Evolutionary conservation across 2,329 filamentous ascomycete genomes (phyloP), one percentile per base, ranked within the genome.

Genomic region (Alternaria sp.): DNA sequence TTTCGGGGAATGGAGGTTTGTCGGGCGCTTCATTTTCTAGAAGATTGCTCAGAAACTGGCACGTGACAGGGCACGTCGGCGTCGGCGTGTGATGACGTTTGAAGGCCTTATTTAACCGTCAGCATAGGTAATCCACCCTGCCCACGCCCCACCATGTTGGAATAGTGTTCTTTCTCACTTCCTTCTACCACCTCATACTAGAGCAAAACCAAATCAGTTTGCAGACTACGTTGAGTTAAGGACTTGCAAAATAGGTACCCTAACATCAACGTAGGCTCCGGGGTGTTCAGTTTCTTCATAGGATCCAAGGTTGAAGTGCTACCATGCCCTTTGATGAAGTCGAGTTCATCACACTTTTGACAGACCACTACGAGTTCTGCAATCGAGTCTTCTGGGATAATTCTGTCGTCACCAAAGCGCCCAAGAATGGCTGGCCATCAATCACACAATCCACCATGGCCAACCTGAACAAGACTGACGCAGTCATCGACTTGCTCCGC

Each of bases 121-220:
- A 11, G 23, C 45, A 47, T 47, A 47, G 9, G 9, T 46, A 2
- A 6, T n/a, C 45, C 8, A 26, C 45, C 21, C 7, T 47, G 0
- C 13, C 21, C 21, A 25, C 2, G 5, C 45, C 15, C 45, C 4
- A 47, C 8, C 21, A 23, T n/a, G 21, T 4, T 26, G 1, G 5
- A 26, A 0, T 47, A 11, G 21, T 47, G 21, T 26, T 10, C 8
- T 47, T 47, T 15, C 26, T 8, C 13, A 6, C 21, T 47, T 47
- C 3, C 21, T 15, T 13, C 13, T 25, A 47, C 8, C 8, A 12
- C 9, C 15, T 17, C 2, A 17, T 17, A 17, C 9, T 1, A 17
- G 9, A 10, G 1, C 11, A 6, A 17, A 1, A 11, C 5, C 17
- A 0, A 3, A 40, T 3, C 0, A 6, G 36, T 17, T 6, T 6